Conservation (phyloP, 2,329 filamentous ascomycete species). For the Emergomyces pasteurianus region DNA sequence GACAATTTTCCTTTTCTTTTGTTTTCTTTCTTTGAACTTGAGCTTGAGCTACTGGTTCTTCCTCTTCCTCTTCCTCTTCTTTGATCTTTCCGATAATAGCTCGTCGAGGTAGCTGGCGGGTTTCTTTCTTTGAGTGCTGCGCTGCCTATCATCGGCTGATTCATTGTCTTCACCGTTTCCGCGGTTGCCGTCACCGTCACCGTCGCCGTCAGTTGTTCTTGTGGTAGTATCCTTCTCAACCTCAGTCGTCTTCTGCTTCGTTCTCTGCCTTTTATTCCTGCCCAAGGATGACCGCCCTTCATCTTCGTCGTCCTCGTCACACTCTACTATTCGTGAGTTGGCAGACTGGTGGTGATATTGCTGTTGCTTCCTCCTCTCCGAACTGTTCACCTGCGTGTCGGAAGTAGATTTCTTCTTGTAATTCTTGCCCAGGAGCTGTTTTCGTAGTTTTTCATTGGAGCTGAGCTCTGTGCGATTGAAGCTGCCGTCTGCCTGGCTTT, state of each 20-base stretch:
- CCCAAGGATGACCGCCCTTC: constrained; percentile 32
- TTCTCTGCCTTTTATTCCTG: constrained; percentile 17
- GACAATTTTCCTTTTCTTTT: no score
- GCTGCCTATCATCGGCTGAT: constrained; percentile 12
- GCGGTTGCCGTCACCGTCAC: constrained; percentile 4
- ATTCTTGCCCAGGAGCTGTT: constrained; percentile 34
- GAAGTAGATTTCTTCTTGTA: constrained; percentile 23
- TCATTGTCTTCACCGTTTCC: constrained; percentile 5
- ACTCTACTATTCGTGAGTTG: constrained; percentile 10
- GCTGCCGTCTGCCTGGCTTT: constrained; percentile 28
- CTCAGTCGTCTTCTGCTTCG: constrained; percentile 4
- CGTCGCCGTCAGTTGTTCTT: not conserved
- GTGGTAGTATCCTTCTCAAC: not conserved
- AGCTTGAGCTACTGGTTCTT: not conserved
- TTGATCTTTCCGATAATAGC: constrained; percentile 33
- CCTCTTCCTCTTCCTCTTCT: constrained; percentile 34
- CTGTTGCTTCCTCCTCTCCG: not conserved
- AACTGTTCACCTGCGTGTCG: not conserved
- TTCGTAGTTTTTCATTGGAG: constrained; percentile 34
- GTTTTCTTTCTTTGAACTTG: no score
- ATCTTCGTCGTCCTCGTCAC: constrained; percentile 30
- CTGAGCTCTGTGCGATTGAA: constrained; percentile 29
- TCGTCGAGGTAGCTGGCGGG: constrained; percentile 44
- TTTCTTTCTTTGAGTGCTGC: constrained; percentile 23
- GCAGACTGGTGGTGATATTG: not conserved